Conservation (phyloP, 345 rosid species). For the Rhodamnia argentea region DNA sequence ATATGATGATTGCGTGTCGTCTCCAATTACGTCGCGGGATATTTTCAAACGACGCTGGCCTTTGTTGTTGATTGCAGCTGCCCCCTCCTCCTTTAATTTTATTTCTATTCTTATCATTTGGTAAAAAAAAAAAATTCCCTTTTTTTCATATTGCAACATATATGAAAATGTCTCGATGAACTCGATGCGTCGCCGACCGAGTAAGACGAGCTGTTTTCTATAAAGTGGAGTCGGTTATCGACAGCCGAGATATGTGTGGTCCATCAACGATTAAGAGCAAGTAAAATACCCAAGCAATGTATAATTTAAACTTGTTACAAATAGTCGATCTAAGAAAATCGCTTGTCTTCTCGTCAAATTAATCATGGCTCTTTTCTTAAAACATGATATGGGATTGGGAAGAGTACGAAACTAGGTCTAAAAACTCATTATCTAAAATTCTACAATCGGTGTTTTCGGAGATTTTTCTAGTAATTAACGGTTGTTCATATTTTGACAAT, state of each 20-base stretch:
- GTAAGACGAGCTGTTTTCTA: accelerated
- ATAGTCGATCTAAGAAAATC: no score
- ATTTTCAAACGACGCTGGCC: background rate
- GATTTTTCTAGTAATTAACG: no score
- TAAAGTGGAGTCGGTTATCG: background rate
- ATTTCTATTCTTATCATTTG: no score
- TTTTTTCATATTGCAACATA: background rate
- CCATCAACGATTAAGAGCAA: background rate
- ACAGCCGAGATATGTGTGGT: background rate
- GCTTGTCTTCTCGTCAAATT: no score
- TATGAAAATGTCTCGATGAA: background rate
- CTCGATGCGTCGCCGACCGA: background rate
- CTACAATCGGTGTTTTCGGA: no score
- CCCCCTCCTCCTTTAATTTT: no score
- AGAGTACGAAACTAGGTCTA: no score
- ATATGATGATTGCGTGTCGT: background rate
- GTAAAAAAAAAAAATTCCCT: no score
- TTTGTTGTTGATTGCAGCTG: background rate
- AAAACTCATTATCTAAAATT: no score
- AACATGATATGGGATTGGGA: no score
- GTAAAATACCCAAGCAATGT: background rate
- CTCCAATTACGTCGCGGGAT: background rate
- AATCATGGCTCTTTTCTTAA: no score
- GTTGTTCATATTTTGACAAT: no score
- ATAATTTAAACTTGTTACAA: background rate